Evolutionary conservation across 1,284 basidiomycete genomes (phyloP), one percentile per base, ranked within the genome.

Genomic region (Fomes fomentarius): DNA sequence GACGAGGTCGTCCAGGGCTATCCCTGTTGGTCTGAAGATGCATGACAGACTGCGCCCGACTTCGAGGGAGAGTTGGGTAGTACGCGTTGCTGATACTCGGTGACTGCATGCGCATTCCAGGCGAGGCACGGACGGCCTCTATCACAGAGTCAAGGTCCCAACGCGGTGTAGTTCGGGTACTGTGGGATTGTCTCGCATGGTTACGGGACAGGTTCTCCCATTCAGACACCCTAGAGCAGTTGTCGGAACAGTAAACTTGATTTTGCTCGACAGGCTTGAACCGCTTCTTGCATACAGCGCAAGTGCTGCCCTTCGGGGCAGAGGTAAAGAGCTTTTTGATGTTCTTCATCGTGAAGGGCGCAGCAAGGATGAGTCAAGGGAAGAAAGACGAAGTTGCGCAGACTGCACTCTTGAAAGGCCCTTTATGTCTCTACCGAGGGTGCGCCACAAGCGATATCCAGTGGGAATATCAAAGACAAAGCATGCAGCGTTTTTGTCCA

Each of bases 301-400:
- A 52, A 22, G 17, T 21, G 30, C 21, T 22, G 47, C 28, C 30
- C 44, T 46, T 52, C 30, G 22, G 35, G 11, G 44, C 33, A 19
- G 43, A 19, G 49, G 40, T 17, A 22, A 52, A 33, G 9, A 52
- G n/a, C 26, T n/a, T 47, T 31, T 52, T 52, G 31, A 52, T 19
- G 33, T 44, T 17, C 45, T 52, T 52, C 51, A 52, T 52, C 14
- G 51, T 22, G 39, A 33, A n/a, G n/a, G n/a, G n/a, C n/a, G n/a
- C n/a, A n/a, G n/a, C n/a, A n/a, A n/a, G n/a, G n/a, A n/a, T n/a
- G n/a, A n/a, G n/a, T n/a, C n/a, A n/a, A n/a, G n/a, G n/a, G n/a
- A n/a, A n/a, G n/a, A n/a, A 24, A n/a, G 14, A 46, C 44, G 19
- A 25, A 37, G n/a, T 24, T 19, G 45, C 15, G 24, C 45, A 12